Evolutionary conservation across 2,329 filamentous ascomycete species (phyloP).

Genomic region (Ophiostoma australiae): DNA sequence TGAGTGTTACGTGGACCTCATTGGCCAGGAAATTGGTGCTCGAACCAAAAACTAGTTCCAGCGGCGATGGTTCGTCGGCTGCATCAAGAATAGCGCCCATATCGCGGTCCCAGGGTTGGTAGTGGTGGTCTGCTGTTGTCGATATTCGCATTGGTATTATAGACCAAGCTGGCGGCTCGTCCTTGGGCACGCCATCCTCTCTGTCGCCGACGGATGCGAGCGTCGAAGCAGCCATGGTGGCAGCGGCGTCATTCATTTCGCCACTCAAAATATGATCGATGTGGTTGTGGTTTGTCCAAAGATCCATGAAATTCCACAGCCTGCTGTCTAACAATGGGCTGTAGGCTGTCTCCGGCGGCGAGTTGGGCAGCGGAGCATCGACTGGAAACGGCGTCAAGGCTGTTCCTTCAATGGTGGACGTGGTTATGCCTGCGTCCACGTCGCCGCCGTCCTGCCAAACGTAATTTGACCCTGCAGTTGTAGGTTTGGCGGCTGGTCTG

Average conservation of each 20-base stretch:
- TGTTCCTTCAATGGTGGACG: background rate
- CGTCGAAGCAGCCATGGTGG: background rate
- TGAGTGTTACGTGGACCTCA: conserved; percentile 15
- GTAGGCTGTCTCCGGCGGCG: background rate
- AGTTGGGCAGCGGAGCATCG: background rate
- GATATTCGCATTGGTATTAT: conserved; percentile 8
- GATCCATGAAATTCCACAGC: conserved; percentile 14
- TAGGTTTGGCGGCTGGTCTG: background rate
- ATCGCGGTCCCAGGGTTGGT: conserved; percentile 18
- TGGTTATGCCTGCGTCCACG: background rate
- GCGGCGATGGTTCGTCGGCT: conserved; percentile 14
- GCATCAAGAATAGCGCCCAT: conserved; percentile 16
- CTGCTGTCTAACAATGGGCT: background rate
- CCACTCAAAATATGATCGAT: background rate
- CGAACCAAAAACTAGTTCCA: conserved; percentile 17
- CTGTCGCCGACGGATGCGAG: background rate
- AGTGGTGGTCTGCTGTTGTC: conserved; percentile 1
- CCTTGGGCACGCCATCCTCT: background rate
- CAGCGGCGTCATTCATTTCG: background rate
- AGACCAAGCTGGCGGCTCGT: conserved; percentile 14
- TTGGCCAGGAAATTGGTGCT: conserved; percentile 17
- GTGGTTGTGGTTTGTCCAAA: conserved; percentile 6
- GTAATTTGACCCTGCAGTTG: background rate
- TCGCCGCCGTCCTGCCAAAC: background rate
- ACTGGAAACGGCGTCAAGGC: background rate